Evolutionary conservation across 106 monocot genomes (phyloP), one percentile per base, ranked within the genome.

Genomic region (Dendrobium huoshanense): DNA sequence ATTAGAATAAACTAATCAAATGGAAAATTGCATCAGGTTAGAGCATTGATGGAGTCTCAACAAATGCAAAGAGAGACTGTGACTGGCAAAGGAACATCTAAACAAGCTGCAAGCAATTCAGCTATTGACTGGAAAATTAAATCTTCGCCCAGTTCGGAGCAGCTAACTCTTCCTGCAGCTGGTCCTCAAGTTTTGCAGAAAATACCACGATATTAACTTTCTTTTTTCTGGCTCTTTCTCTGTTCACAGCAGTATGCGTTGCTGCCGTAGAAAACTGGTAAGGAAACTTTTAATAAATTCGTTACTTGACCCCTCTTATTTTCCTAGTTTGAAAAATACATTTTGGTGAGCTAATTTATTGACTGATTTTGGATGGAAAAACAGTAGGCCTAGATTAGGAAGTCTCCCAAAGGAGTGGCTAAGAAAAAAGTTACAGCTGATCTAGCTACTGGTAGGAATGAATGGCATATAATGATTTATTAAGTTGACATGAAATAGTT

Each of bases 101-200:
- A 84, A 76, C 86, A 84, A 40, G 65, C 48, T 29, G 51, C 48
- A 45, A 55, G 24, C 7, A 75, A 73, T 80, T 24, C 79, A 72
- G 78, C 74, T 75, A 77, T 80, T 43, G 79, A 84, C 77, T 33
- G 64, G 44, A 33, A 80, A 17, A 64, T 87, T 68, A 89, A 82
- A 59, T 45, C 82, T 55, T 87, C 89, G 54, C 55, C 86, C 33
- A 87, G 77, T 85, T 75, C 85, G 20, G 87, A 89, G 17, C 87
- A 89, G 61, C 82, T 85, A 20, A 75, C 72, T 41, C 41, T 80
- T 44, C 82, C 82, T 13, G 41, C 80, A 67, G 59, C 77, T 45
- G 78, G 56, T 31, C 78, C 87, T 41, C 87, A 78, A 59, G 79
- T 86, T 76, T 31, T 89, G 77, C 87, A 87, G 70, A 87, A 89